phyloP scores from a whole-genome alignment of 1,284 basidiomycete species.

The Ceratobasidium sp. region DNA sequence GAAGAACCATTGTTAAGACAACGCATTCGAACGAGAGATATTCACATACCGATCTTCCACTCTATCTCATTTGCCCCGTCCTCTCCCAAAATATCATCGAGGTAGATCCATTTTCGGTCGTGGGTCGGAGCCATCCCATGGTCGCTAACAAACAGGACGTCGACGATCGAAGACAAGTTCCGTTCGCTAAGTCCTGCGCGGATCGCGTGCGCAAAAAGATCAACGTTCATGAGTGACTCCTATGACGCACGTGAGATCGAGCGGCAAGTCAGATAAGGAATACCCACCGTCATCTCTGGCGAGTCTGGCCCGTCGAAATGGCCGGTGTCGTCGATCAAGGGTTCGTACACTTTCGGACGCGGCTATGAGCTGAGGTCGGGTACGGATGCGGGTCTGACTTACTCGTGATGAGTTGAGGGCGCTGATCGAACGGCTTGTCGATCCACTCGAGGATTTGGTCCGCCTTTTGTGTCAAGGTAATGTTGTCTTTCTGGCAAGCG shows the following conservation, averaged over 20 bases:
- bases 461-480: constrained; percentile 75
- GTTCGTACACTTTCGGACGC: constrained; percentile 72
- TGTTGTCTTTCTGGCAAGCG: constrained; percentile 65
- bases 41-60: not conserved
- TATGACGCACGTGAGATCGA: constrained; percentile 53
- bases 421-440: constrained; percentile 74
- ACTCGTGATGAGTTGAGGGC: constrained; percentile 86
- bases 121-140: constrained; percentile 94
- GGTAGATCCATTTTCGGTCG: constrained; percentile 78
- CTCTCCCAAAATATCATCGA: constrained; percentile 85
- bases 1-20: constrained; percentile 27
- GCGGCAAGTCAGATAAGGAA: not conserved
- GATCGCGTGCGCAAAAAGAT: constrained; percentile 80
- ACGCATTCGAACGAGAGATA: not conserved
- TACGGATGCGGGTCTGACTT: constrained; percentile 51
- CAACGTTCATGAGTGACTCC: constrained; percentile 77
- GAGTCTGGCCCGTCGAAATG: constrained; percentile 84
- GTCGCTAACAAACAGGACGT: constrained; percentile 91
- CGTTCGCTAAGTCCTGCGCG: constrained; percentile 73
- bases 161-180: constrained; percentile 85
- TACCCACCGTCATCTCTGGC: constrained; percentile 72
- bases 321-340: constrained; percentile 84
- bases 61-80: constrained; percentile 73
- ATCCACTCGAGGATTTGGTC: constrained; percentile 82
- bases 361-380: constrained; percentile 7